Evolutionary conservation across 371 early-diverging fungal genomes (phyloP).

Genomic region (Haplosporangium sp.): DNA sequence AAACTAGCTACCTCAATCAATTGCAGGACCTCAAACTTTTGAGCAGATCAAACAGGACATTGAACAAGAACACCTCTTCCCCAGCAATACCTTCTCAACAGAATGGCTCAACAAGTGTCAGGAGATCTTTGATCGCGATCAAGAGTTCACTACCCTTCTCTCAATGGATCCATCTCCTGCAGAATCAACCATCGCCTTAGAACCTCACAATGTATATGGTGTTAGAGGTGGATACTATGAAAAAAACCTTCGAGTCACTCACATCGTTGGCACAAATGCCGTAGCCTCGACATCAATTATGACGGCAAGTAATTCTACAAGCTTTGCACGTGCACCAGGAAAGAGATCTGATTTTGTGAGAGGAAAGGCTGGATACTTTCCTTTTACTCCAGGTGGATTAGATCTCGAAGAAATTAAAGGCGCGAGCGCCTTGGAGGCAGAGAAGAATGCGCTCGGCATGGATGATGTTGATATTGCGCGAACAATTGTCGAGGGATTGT

Average conservation of each 20-base stretch:
- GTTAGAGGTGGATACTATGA: conserved; percentile 62
- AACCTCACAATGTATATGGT: conserved; percentile 67
- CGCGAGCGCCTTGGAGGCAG: conserved; percentile 21
- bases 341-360: conserved; percentile 76
- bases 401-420: conserved; percentile 50
- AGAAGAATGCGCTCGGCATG: conserved; percentile 55
- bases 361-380: conserved; percentile 78
- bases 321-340: conserved; percentile 77
- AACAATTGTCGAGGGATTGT: conserved; percentile 44
- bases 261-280: conserved; percentile 23
- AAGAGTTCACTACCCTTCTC: conserved; percentile 58
- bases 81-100: conserved; percentile 46
- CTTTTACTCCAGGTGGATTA: conserved; percentile 83
- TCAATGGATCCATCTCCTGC: conserved; percentile 62
- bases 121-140: conserved; percentile 58
- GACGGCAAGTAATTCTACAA: conserved; percentile 79
- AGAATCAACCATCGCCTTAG: conserved; percentile 55
- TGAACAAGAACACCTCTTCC: conserved; percentile 52
- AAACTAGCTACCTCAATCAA: conserved; percentile 33
- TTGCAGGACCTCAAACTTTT: conserved; percentile 44
- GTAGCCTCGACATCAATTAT: conserved; percentile 53
- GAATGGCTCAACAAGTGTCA: conserved; percentile 55
- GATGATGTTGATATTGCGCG: conserved; percentile 63
- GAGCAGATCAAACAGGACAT: conserved; percentile 44
- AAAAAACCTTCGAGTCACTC: conserved; percentile 51